A percentile compares a stretch with the other conserved stretches of the same genome.
Evolutionary conservation across 2,329 filamentous ascomycete species (phyloP).

Genomic region (Claviceps sorghi): DNA sequence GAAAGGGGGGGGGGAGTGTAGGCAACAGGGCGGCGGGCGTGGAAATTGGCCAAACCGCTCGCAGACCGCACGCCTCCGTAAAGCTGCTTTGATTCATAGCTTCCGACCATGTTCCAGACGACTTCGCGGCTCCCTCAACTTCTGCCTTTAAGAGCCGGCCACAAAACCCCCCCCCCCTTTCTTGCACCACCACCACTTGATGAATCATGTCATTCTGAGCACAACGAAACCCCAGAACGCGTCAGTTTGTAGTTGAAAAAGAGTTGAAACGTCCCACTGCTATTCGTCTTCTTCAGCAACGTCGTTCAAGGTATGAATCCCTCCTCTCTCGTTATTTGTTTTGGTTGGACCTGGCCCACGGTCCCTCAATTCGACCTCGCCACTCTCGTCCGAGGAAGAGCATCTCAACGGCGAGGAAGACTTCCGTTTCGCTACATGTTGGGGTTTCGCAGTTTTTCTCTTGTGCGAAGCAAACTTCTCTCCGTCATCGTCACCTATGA

Average conservation of each 20-base stretch:
- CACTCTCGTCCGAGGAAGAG: neutral
- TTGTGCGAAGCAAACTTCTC: conserved; percentile 1
- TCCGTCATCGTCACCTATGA: neutral
- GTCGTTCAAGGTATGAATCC: conserved; percentile 1
- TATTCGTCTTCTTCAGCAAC: neutral
- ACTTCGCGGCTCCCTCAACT: neutral
- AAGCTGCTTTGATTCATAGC: neutral
- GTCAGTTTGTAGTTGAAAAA: neutral
- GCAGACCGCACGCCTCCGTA: neutral
- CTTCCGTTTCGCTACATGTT: neutral
- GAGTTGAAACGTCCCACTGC: too few relatives aligned
- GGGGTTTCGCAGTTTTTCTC: neutral
- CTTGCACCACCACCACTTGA: neutral
- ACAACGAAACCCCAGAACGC: neutral
- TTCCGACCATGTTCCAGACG: neutral
- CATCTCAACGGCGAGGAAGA: neutral
- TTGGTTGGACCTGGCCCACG: neutral
- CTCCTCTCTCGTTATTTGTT: neutral
- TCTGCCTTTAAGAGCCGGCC: neutral
- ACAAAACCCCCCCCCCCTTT: neutral
- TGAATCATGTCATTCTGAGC: conserved; percentile 1
- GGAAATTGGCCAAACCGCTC: neutral
- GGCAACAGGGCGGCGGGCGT: neutral
- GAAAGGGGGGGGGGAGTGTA: neutral
- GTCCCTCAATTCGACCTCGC: neutral